Base-by-base conservation (phyloP, 2,329 filamentous ascomycete genomes). In the Dryadomyces sulphureus region DNA sequence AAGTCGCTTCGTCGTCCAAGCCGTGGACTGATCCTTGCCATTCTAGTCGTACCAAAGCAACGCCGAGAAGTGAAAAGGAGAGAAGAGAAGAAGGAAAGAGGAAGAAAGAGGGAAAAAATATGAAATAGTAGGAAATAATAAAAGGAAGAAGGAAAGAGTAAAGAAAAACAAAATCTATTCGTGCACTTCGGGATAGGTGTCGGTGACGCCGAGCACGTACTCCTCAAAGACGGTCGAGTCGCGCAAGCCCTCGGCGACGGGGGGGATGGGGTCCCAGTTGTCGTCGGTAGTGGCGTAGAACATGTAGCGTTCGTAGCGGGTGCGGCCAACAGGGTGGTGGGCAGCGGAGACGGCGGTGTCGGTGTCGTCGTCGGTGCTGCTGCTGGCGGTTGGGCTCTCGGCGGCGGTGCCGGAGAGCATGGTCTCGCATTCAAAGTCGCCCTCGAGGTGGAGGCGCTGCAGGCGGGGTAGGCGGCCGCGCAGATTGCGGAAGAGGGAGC, bases 371-470 rank as follows among this genome's bases (percentile, higher is more conserved):
- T n/a, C 41, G 22, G 25, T 42, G 17, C 25, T 42, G 24, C 30
- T 43, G 41, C 32, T 36, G 32, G 24, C 30, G 5, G 41, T 22
- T 14, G 27, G 41, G 25, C 41, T 35, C 12, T 21, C 41, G 30
- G 4, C n/a, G 30, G 41, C 20, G 16, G 24, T 22, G 34, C 7
- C 25, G 21, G 19, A 22, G 2, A 36, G 12, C 11, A 36, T 25
- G 14, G 32, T 43, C 34, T 32, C 30, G n/a, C 64, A 66, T 49
- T 65, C 62, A 40, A 67, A 65, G 43, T 68, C 65, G 4, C 69
- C 69, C 48, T 69, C 65, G 42, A 71, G 57, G 44, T 67, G 64
- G 45, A 70, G 57, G 19, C 62, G 60, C 50, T 66, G 57, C 34
- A 70, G 58, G 27, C 57, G 55, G 5, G 63, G 56, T 48, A 67